phyloP scores from a whole-genome alignment of 1,284 basidiomycete species.

The Austroboletus niveus region DNA sequence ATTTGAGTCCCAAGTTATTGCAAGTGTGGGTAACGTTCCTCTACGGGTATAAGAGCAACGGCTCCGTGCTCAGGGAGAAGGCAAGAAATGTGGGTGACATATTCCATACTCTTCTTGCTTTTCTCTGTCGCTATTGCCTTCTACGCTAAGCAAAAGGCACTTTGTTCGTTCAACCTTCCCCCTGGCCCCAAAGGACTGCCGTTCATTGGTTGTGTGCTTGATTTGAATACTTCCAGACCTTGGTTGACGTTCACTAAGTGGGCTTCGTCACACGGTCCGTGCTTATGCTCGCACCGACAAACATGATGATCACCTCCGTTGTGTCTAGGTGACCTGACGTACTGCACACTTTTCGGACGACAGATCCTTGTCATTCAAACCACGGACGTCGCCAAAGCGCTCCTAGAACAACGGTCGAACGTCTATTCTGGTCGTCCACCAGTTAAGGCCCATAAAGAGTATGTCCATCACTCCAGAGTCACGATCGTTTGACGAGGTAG shows the following conservation, averaged over 20 bases:
- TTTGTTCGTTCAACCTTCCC: constrained; percentile 13
- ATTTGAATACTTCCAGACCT: constrained; percentile 22
- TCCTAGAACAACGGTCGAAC: constrained; percentile 34
- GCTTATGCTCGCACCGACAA: not conserved
- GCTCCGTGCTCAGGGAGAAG: not conserved
- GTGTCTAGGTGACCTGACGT: constrained; percentile 23
- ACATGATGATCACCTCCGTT: constrained; percentile 1
- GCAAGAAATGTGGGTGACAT: constrained; percentile 8
- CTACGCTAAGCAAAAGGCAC: constrained; percentile 12
- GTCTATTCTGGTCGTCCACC: constrained; percentile 37
- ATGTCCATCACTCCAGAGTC: not conserved
- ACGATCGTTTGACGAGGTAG: not conserved
- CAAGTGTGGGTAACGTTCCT: constrained; percentile 4
- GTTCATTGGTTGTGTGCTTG: constrained; percentile 27
- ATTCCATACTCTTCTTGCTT: constrained; percentile 8
- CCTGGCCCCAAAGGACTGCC: constrained; percentile 33
- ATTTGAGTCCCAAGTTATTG: constrained; percentile 8
- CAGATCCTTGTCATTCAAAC: constrained; percentile 33
- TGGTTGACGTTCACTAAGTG: constrained; percentile 34
- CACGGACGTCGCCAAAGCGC: constrained; percentile 28
- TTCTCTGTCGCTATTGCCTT: constrained; percentile 2
- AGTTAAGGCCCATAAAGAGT: constrained; percentile 23
- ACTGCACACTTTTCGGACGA: constrained; percentile 28
- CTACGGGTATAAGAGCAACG: constrained; percentile 17
- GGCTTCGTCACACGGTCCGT: constrained; percentile 29